Percentiles rank a stretch among this genome's conserved stretches.
Evolutionary conservation across 2,329 filamentous ascomycete genomes (phyloP).

Genomic region (Westerdykella aurantiaca): DNA sequence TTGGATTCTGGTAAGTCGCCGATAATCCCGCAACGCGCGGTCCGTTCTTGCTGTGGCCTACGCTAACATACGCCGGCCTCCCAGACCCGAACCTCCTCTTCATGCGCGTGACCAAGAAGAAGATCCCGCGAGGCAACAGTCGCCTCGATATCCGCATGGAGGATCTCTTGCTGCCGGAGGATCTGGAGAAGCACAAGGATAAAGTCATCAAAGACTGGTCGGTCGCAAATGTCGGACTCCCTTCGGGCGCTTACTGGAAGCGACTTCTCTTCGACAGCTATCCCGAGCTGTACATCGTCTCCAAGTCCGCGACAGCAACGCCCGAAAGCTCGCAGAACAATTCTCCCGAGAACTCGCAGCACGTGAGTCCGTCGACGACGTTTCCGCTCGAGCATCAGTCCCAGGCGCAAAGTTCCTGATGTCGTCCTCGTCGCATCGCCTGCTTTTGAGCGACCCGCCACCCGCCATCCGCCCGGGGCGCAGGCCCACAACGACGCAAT

Average conservation of each 20-base stretch:
- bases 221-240: conserved; percentile 44
- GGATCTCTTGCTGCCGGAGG: conserved; percentile 37
- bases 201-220: conserved; percentile 44
- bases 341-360: conserved; percentile 35
- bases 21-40: background rate
- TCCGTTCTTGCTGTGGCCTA: background rate
- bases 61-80: conserved; percentile 17
- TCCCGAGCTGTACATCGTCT: conserved; percentile 47
- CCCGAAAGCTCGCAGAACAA: conserved; percentile 34
- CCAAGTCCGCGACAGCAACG: conserved; percentile 33
- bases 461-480: background rate
- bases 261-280: conserved; percentile 43
- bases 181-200: conserved; percentile 36
- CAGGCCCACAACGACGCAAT: background rate
- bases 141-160: conserved; percentile 44
- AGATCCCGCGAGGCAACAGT: conserved; percentile 43
- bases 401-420: background rate
- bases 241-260: conserved; percentile 42
- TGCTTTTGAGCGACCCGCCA: background rate
- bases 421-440: background rate
- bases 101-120: conserved; percentile 44
- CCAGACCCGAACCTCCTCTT: conserved; percentile 37
- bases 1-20: conserved; percentile 32
- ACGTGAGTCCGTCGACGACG: conserved; percentile 31
- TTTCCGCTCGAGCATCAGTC: conserved; percentile 20